Conservation (phyloP, 306 rosid genomes). For the Gleditsia sinensis region DNA sequence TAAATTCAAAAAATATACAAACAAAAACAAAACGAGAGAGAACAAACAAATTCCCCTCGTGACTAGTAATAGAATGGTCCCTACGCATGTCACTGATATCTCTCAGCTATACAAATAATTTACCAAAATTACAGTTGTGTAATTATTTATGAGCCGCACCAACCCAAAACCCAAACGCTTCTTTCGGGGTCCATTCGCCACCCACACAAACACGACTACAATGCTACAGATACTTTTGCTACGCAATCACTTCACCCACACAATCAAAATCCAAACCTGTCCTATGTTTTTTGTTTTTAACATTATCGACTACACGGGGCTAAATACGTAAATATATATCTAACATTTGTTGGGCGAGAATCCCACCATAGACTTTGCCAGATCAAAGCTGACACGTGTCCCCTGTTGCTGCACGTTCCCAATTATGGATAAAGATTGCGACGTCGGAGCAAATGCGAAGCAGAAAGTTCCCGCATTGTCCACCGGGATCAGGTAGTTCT, state of each 20-base stretch:
- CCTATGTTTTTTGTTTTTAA: not conserved
- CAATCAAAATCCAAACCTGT: not conserved
- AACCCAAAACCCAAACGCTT: not conserved
- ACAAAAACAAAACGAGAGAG: too few species aligned
- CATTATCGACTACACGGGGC: not conserved
- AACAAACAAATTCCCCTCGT: too few species aligned
- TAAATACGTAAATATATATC: constrained; percentile 32
- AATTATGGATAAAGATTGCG: constrained; percentile 64
- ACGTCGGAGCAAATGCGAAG: constrained; percentile 88
- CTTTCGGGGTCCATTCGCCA: not conserved
- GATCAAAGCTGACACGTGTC: constrained; percentile 88
- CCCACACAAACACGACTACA: not conserved
- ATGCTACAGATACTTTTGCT: not conserved
- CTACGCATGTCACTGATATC: too few species aligned
- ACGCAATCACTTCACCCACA: not conserved
- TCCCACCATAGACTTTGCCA: constrained; percentile 56
- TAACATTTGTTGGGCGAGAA: constrained; percentile 78
- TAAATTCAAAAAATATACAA: too few species aligned
- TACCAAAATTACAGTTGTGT: not conserved
- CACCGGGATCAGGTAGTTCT: constrained; percentile 80
- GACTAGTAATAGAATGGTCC: too few species aligned
- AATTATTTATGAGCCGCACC: constrained; percentile 32
- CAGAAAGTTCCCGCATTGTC: constrained; percentile 68
- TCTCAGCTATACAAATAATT: too few species aligned
- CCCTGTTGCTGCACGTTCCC: constrained; percentile 98